Evolutionary conservation across 345 rosid species (phyloP).

Genomic region (Hirschfeldia incana): DNA sequence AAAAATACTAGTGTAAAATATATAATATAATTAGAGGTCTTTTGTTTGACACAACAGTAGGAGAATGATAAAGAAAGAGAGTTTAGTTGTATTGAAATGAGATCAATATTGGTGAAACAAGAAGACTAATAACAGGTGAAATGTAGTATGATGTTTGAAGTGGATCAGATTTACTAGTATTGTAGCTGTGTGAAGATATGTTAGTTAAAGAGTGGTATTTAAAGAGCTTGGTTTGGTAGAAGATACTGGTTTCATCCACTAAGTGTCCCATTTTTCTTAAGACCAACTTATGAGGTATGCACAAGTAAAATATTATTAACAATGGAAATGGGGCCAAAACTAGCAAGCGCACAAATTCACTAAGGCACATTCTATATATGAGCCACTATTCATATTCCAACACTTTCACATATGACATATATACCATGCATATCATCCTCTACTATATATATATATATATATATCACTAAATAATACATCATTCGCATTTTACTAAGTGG

Average conservation of each 20-base stretch:
- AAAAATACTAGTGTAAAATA: not conserved
- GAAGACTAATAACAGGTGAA: constrained; percentile 3
- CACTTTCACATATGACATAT: constrained; percentile 2
- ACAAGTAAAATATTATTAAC: not conserved
- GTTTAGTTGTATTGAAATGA: not conserved
- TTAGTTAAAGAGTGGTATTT: constrained; percentile 21
- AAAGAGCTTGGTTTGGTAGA: constrained; percentile 36
- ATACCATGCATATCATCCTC: not conserved
- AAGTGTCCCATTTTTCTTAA: constrained; percentile 3
- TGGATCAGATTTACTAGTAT: constrained; percentile 15
- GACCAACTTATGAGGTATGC: constrained; percentile 25
- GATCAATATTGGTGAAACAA: constrained; percentile 9
- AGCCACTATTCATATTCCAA: constrained; percentile 21
- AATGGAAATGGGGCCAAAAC: constrained; percentile 22
- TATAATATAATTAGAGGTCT: not conserved
- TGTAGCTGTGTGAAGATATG: constrained; percentile 15
- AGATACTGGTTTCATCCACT: constrained; percentile 31
- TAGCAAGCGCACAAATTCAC: constrained; percentile 22
- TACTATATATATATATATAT: not conserved
- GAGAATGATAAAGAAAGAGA: not conserved
- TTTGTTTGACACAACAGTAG: not conserved
- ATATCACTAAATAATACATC: not conserved
- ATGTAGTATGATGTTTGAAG: not conserved
- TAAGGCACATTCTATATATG: constrained; percentile 11
- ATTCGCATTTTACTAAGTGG: constrained; percentile 27